Evolutionary conservation across 2,329 filamentous ascomycete species (phyloP), one percentile per base, ranked within the genome.

Genomic region (Exophiala alcalophila): DNA sequence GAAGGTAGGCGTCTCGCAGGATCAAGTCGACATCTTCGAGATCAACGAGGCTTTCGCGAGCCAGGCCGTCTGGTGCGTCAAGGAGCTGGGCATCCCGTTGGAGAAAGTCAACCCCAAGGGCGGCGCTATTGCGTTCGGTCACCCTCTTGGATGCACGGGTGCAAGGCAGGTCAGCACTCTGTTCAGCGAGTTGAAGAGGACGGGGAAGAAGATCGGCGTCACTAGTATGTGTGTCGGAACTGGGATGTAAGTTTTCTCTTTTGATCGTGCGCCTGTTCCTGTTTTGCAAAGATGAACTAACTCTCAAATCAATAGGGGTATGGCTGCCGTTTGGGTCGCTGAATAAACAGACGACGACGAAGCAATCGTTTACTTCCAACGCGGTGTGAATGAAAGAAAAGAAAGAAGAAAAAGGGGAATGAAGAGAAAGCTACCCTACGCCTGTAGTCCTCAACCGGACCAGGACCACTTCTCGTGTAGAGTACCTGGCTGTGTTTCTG

Each of bases 1-100:
- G 63, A 90, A 92, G 65, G 86, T 90, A 0, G 89, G 90, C 47
- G 81, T 98, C 58, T 75, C 73, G 63, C 87, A 83, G 67, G 84
- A 94, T 44, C 91, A 97, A 56, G 88, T 98, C 20, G 92, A 97
- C 64, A 91, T 97, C 61, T 97, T 80, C 61, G 92, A 98, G 78
- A 96, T 98, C 77, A 98, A 98, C 74, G 92, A 98, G 78, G 92
- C 92, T 1, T 98, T 98, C 66, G 92, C 92, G 21, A 86, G 81
- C 52, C 91, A 97, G 76, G 95, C 88, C 67, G 68, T 97, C 55
- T 97, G 86, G 85, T 96, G 89, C 67, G 80, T 86, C 52, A 86
- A 92, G 60, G 83, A 96, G 73, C 78, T 98, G 15, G 84, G 83
- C 30, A 70, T 98, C 19, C 85, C 88, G 39, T 63, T 75, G 49